These are phyloP conservation scores for Aspergillus fischeri DNA, from an alignment of 2,329 filamentous ascomycete genomes.

Conservation along the genomic window DNA sequence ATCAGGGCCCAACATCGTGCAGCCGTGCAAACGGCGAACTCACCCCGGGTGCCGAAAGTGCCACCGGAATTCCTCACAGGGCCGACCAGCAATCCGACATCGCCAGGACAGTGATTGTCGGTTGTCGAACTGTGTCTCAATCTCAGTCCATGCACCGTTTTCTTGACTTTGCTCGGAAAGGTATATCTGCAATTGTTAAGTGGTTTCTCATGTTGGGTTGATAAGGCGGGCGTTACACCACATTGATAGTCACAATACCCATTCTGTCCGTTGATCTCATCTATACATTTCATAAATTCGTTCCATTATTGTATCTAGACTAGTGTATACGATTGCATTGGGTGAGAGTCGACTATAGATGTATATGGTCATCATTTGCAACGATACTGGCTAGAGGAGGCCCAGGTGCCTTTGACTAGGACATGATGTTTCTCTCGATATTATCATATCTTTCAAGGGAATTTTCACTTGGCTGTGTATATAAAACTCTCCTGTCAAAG, in stretches of 20 bases:
- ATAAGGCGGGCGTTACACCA: background rate
- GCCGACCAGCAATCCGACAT: slow-evolving; percentile 32
- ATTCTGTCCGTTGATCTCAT: background rate
- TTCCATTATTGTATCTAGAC: background rate
- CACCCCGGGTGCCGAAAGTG: slow-evolving; percentile 45
- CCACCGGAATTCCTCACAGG: slow-evolving; percentile 44
- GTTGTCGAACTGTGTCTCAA: background rate
- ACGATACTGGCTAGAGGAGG: background rate
- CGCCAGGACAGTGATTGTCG: slow-evolving; percentile 22
- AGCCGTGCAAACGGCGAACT: slow-evolving; percentile 34
- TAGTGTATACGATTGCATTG: background rate
- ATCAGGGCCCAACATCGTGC: slow-evolving; percentile 42
- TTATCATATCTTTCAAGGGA: background rate
- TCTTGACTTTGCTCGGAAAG: background rate
- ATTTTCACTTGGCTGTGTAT: background rate
- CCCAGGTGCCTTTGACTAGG: background rate
- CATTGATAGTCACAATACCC: background rate
- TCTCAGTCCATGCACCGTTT: background rate
- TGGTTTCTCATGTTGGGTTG: background rate
- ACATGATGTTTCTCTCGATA: background rate
- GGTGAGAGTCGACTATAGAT: background rate
- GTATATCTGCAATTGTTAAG: background rate
- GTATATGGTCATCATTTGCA: too few species aligned
- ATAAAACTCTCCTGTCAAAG: background rate
- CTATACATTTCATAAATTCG: background rate